These are phyloP conservation scores for Nepenthes alata DNA, from an alignment of 179 eudicot genomes.

Conservation along the genomic window DNA sequence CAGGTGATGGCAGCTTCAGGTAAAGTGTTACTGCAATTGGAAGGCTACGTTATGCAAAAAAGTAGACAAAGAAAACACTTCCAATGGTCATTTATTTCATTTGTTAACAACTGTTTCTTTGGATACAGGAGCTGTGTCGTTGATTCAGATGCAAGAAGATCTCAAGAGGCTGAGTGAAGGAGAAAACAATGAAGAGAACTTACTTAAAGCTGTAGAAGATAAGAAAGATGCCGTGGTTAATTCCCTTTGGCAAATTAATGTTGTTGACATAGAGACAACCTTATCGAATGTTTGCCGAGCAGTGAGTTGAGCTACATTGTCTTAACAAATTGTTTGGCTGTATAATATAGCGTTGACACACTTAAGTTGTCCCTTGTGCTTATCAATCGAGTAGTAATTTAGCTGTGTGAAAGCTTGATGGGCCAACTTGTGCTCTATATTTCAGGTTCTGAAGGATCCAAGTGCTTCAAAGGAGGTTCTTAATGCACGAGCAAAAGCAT, in stretches of 20 bases:
- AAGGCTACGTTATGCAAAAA: no score
- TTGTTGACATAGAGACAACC: slow-evolving; percentile 82
- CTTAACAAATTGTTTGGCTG: no score
- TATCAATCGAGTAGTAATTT: no score
- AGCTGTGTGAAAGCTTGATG: no score
- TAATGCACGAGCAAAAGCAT: slow-evolving; percentile 56
- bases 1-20: slow-evolving; percentile 91
- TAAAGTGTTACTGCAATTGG: slow-evolving; percentile 10
- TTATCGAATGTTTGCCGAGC: slow-evolving; percentile 77
- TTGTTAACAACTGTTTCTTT: neutral
- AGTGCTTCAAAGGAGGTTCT: slow-evolving; percentile 60
- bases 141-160: slow-evolving; percentile 69
- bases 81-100: no score
- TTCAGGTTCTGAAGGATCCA: slow-evolving; percentile 71
- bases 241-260: slow-evolving; percentile 92
- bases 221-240: slow-evolving; percentile 80
- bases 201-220: slow-evolving; percentile 61
- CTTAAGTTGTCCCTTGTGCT: no score
- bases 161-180: slow-evolving; percentile 52
- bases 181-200: slow-evolving; percentile 53
- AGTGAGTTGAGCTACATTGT: slow-evolving; percentile 23
- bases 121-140: slow-evolving; percentile 63
- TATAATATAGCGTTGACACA: no score
- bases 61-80: no score
- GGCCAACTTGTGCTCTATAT: slow-evolving; percentile 3